Conservation (phyloP, 2,329 filamentous ascomycete genomes). For the Neonectria punicea region DNA sequence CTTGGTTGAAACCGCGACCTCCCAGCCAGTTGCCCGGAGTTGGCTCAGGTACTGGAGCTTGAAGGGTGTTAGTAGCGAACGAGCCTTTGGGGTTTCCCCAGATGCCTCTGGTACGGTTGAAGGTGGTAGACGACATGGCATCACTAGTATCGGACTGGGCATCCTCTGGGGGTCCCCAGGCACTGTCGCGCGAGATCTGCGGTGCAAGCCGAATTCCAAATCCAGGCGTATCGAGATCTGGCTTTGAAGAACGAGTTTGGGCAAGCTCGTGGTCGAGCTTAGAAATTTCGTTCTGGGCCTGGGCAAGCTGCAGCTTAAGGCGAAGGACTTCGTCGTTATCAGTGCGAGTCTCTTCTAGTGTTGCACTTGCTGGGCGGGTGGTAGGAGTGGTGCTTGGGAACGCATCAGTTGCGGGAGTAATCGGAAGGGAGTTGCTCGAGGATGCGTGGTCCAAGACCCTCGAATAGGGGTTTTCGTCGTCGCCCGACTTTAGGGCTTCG, state of each 20-base stretch:
- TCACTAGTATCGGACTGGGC: slow-evolving; percentile 67
- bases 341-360: slow-evolving; percentile 53
- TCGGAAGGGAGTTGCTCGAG: slow-evolving; percentile 68
- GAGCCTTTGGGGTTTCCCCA: slow-evolving; percentile 63
- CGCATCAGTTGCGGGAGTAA: slow-evolving; percentile 69
- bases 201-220: slow-evolving; percentile 37
- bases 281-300: slow-evolving; percentile 75
- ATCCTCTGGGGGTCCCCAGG: slow-evolving; percentile 67
- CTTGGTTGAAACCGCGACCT: slow-evolving; percentile 51
- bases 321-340: slow-evolving; percentile 70
- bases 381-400: slow-evolving; percentile 60
- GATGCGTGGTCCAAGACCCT: slow-evolving; percentile 58
- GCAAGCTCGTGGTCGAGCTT: slow-evolving; percentile 78
- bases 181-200: slow-evolving; percentile 51
- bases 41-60: slow-evolving; percentile 52
- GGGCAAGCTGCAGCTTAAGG: slow-evolving; percentile 76
- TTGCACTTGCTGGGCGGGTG: slow-evolving; percentile 64
- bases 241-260: slow-evolving; percentile 69
- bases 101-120: slow-evolving; percentile 65
- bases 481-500: slow-evolving; percentile 58
- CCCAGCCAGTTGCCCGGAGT: slow-evolving; percentile 57
- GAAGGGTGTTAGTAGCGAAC: slow-evolving; percentile 48
- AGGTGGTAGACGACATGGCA: slow-evolving; percentile 59
- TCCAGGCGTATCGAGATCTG: slow-evolving; percentile 53
- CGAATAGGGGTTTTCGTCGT: slow-evolving; percentile 51